Conservation (phyloP, 768 basidiomycete species). For the Auriscalpium vulgare region DNA sequence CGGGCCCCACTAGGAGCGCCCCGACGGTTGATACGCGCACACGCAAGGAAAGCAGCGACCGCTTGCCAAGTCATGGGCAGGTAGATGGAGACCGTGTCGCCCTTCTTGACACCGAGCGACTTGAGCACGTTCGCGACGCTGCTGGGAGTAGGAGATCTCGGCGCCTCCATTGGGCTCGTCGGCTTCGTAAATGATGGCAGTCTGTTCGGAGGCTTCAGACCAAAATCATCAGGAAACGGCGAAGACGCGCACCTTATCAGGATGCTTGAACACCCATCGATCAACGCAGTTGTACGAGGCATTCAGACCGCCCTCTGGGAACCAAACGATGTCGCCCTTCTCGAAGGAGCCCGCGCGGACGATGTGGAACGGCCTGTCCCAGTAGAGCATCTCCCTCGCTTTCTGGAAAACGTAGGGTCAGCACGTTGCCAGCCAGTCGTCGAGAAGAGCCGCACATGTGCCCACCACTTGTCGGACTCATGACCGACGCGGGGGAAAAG, state of each 20-base stretch:
- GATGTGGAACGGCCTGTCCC: slow-evolving; percentile 85
- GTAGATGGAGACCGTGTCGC: slow-evolving; percentile 90
- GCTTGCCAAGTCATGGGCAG: slow-evolving; percentile 95
- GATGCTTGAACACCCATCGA: slow-evolving; percentile 87
- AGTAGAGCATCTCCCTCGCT: slow-evolving; percentile 71
- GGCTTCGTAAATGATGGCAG: slow-evolving; percentile 97
- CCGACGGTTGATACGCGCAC: slow-evolving; percentile 92
- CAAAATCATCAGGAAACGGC: not conserved
- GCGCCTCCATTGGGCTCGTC: slow-evolving; percentile 83
- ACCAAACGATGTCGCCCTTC: slow-evolving; percentile 89
- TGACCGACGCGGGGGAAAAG: too few relatives aligned
- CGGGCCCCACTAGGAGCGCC: too few relatives aligned
- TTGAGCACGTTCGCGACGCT: slow-evolving; percentile 88
- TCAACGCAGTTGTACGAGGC: slow-evolving; percentile 98
- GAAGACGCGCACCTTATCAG: slow-evolving; percentile 50
- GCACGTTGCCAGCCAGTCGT: not conserved
- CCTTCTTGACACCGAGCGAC: slow-evolving; percentile 84
- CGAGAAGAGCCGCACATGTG: slow-evolving; percentile 39
- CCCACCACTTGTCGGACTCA: slow-evolving; percentile 84
- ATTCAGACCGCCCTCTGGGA: slow-evolving; percentile 89
- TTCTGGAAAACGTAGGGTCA: slow-evolving; percentile 28
- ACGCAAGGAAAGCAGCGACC: slow-evolving; percentile 93
- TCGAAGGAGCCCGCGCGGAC: slow-evolving; percentile 79
- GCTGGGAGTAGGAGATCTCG: slow-evolving; percentile 70
- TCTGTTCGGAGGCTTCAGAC: slow-evolving; percentile 31